A percentile compares a stretch with the other conserved stretches of the same genome.
phyloP scores from a whole-genome alignment of 805 yeast species.

The Candida arabinofermentans region DNA sequence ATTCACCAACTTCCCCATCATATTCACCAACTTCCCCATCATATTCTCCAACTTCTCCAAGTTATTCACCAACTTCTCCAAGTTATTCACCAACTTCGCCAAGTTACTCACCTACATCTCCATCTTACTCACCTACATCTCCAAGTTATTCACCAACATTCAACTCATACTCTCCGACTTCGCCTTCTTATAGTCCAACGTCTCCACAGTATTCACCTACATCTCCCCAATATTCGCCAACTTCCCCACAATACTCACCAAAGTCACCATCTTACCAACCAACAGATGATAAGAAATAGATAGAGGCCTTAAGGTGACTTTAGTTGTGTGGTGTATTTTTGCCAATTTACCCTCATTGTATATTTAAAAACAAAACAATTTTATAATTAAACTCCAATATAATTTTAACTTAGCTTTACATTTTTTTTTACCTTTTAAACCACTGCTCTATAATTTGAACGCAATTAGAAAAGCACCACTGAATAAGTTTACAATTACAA shows the following conservation, averaged over 20 bases:
- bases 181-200: slow-evolving; percentile 72
- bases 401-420: background rate
- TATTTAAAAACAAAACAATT: slow-evolving; percentile 13
- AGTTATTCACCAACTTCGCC: slow-evolving; percentile 70
- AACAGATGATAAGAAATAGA: slow-evolving; percentile 33
- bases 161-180: slow-evolving; percentile 61
- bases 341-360: slow-evolving; percentile 12
- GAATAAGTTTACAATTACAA: background rate
- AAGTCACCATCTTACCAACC: slow-evolving; percentile 78
- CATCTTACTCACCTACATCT: slow-evolving; percentile 73
- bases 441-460: background rate
- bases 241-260: slow-evolving; percentile 76
- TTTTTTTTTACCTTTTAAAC: background rate
- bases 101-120: slow-evolving; percentile 73
- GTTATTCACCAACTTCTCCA: slow-evolving; percentile 68
- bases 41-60: slow-evolving; percentile 73
- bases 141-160: slow-evolving; percentile 58
- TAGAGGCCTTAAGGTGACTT: background rate
- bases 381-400: background rate
- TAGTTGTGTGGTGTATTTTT: background rate
- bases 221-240: slow-evolving; percentile 65
- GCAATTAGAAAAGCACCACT: background rate
- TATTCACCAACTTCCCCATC: slow-evolving; percentile 60
- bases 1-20: slow-evolving; percentile 72
- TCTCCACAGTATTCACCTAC: slow-evolving; percentile 80